Base-by-base conservation (phyloP, 2,329 filamentous ascomycete species). In the Penicillium sp. region DNA sequence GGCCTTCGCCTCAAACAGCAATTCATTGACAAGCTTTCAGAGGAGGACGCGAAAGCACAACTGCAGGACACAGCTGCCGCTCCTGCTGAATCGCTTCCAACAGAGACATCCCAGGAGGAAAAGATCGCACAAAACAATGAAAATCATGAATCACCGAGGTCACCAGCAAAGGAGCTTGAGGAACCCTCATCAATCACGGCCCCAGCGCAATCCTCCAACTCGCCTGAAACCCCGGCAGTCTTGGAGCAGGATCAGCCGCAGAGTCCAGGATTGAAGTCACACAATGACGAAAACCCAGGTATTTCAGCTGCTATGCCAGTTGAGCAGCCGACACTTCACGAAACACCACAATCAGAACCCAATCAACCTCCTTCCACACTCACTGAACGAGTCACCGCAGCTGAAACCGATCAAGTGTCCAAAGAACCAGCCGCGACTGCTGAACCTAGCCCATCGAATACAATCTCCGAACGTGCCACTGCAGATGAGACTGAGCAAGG, bases 1-100 rank as follows among this genome's bases (percentile, higher is more conserved):
- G 87, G 87, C 7, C 76, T 89, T 45, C 87, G 90, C 65, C 77
- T 82, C 25, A 86, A 85, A 50, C 78, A 74, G 43, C 66, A 75
- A 27, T 69, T 90, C 40, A 76, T 90, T 47, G 78, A 84, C 51
- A 80, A 84, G 50, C 70, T 91, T 39, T 63, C 74, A 9, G 71
- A 76, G 49, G 61, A 66, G 35, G 71, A 74, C 47, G 57, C 57
- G 3, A 60, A 66, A n/a, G 58, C 56, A 37, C 53, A 68, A 36
- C 58, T 63, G 39, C 61, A 58, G n/a, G 63, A 58, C n/a, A 42
- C 48, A 26, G 36, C 48, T 6, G 45, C 44, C 24, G 49, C 53
- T 47, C 46, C 55, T 9, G 54, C 61, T 7, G 13, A 40, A 12
- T 5, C 40, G n/a, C 24, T 13, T 12, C 9, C 34, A 28, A 45